Conservation (phyloP, 148 eudicot genomes). For the Gaultheria prostrata region DNA sequence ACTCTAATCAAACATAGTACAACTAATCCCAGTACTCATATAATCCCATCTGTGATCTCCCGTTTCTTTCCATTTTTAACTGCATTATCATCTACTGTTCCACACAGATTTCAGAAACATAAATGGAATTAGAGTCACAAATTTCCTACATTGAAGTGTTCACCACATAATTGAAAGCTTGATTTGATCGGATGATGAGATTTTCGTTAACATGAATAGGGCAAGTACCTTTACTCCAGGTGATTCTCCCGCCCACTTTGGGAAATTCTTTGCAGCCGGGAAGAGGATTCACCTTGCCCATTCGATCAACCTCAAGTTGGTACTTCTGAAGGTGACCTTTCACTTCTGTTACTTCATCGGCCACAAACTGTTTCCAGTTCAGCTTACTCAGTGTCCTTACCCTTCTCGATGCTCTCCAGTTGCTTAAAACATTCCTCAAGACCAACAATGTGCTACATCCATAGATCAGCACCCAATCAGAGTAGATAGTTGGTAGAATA, state of each 20-base stretch:
- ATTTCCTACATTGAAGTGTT: not conserved
- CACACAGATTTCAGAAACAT: not conserved
- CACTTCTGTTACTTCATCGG: conserved; percentile 63
- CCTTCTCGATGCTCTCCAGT: conserved; percentile 59
- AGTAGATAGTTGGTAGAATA: not conserved
- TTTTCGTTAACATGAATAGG: conserved; percentile 58
- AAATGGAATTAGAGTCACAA: not conserved
- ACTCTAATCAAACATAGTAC: too few relatives aligned
- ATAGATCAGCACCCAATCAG: conserved; percentile 45
- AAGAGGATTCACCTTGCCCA: conserved; percentile 70
- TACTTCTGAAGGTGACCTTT: conserved; percentile 81
- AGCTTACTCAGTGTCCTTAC: conserved; percentile 47
- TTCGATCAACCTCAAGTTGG: conserved; percentile 68
- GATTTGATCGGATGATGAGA: conserved; percentile 58
- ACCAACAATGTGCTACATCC: conserved; percentile 72
- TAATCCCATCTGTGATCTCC: too few relatives aligned
- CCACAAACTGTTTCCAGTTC: conserved; percentile 75
- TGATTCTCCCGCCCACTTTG: conserved; percentile 65
- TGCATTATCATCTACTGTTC: not conserved
- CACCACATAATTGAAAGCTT: not conserved
- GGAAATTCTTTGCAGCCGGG: conserved; percentile 75
- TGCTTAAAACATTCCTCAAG: conserved; percentile 49
- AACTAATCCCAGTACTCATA: too few relatives aligned
- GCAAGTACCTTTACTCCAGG: conserved; percentile 59
- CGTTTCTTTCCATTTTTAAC: too few relatives aligned